These are phyloP conservation scores for Chloris gayana DNA, from an alignment of 176 grass and related monocot species.

Conservation along the genomic window DNA sequence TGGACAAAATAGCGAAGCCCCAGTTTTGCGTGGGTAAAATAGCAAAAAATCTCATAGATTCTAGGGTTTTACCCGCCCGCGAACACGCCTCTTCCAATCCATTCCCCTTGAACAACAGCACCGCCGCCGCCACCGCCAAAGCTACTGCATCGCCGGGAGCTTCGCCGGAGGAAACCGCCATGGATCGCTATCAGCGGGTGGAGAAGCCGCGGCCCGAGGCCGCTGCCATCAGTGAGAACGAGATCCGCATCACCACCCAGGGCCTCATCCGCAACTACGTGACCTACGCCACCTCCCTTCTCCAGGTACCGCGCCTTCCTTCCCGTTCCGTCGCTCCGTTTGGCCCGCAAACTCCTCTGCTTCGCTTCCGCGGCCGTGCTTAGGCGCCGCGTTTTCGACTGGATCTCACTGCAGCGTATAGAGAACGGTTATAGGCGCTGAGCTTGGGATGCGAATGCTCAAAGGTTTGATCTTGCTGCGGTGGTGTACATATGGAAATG, in stretches of 20 bases:
- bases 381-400: not conserved
- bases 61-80: constrained; percentile 74
- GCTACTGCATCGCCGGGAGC: not conserved
- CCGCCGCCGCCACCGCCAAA: not conserved
- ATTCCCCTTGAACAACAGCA: constrained; percentile 14
- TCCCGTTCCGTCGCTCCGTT: not conserved
- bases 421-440: not conserved
- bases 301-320: constrained; percentile 51
- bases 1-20: too few species aligned
- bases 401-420: constrained; percentile 12
- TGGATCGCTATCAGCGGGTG: constrained; percentile 94
- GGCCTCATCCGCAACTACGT: constrained; percentile 97
- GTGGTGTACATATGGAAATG: not conserved
- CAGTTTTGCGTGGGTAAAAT: too few species aligned
- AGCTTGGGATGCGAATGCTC: not conserved
- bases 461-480: not conserved
- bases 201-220: constrained; percentile 93
- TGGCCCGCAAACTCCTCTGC: not conserved
- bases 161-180: constrained; percentile 33
- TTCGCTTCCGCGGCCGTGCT: too few species aligned
- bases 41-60: too few species aligned
- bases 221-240: constrained; percentile 84
- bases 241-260: constrained; percentile 96
- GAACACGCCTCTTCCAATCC: not conserved
- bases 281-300: constrained; percentile 88